Evolutionary conservation across 208 protist genomes (phyloP).

Genomic region (Lotmaria passim): DNA sequence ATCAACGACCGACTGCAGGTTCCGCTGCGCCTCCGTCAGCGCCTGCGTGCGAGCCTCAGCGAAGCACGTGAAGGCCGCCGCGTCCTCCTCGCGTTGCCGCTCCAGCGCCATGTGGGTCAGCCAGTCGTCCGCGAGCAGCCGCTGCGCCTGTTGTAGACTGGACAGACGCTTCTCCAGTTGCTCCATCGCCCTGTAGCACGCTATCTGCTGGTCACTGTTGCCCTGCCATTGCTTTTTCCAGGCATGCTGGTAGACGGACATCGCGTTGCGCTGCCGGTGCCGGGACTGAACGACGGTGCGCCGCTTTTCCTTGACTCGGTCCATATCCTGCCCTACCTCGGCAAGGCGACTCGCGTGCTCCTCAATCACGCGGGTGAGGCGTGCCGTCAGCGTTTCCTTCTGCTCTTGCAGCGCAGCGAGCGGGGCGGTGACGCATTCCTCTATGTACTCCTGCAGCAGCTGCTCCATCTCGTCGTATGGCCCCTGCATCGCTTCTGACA

Average conservation of each 20-base stretch:
- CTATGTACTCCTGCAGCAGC: slow-evolving; percentile 44
- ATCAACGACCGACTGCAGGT: slow-evolving; percentile 38
- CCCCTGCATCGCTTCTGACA: slow-evolving; percentile 66
- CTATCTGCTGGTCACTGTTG: slow-evolving; percentile 71
- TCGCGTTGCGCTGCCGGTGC: slow-evolving; percentile 37
- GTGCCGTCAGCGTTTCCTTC: slow-evolving; percentile 29
- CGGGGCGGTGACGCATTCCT: slow-evolving; percentile 36
- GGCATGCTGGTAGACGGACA: slow-evolving; percentile 41
- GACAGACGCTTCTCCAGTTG: slow-evolving; percentile 69
- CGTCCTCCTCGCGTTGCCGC: slow-evolving; percentile 58
- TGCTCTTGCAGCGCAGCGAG: slow-evolving; percentile 34
- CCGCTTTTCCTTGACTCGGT: slow-evolving; percentile 36
- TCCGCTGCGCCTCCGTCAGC: slow-evolving; percentile 50
- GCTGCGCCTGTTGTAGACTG: slow-evolving; percentile 52
- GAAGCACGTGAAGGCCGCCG: slow-evolving; percentile 60
- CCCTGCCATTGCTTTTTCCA: slow-evolving; percentile 58
- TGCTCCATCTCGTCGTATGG: slow-evolving; percentile 66
- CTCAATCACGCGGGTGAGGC: slow-evolving; percentile 18
- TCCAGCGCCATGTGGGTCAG: slow-evolving; percentile 54
- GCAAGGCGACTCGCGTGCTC: slow-evolving; percentile 11
- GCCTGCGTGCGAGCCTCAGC: slow-evolving; percentile 42
- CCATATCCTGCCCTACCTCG: slow-evolving; percentile 45
- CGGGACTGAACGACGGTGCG: slow-evolving; percentile 39
- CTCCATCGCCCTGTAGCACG: slow-evolving; percentile 71
- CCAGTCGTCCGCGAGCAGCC: slow-evolving; percentile 57